These are phyloP conservation scores for Pichia sp. DNA, from an alignment of 1,139 yeast species.

Conservation along the genomic window DNA sequence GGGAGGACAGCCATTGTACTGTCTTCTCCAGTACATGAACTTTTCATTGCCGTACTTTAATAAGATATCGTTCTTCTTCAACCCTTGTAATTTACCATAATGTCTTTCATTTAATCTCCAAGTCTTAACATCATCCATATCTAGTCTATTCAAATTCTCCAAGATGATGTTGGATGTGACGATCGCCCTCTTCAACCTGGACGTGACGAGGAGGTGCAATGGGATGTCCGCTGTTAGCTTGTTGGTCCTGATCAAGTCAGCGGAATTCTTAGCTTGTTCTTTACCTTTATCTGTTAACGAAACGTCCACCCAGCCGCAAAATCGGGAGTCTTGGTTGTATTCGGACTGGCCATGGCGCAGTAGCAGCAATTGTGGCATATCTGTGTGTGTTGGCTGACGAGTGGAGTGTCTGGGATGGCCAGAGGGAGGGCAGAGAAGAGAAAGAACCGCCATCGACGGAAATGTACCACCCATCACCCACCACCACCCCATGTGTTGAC, in stretches of 20 bases:
- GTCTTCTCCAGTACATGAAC: conserved; percentile 67
- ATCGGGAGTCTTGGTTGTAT: conserved; percentile 66
- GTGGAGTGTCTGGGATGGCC: too few relatives aligned
- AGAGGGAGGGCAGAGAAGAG: too few relatives aligned
- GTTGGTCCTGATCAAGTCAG: conserved; percentile 43
- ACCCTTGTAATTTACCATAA: conserved; percentile 77
- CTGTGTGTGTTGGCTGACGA: too few relatives aligned
- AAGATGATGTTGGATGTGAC: conserved; percentile 64
- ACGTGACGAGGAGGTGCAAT: conserved; percentile 62
- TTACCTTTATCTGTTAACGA: conserved; percentile 60
- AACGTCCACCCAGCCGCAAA: conserved; percentile 87
- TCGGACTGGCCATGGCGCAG: conserved; percentile 77
- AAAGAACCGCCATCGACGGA: too few relatives aligned
- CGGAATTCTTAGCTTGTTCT: conserved; percentile 61
- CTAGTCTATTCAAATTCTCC: conserved; percentile 42
- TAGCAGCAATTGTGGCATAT: conserved; percentile 39
- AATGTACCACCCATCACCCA: too few relatives aligned
- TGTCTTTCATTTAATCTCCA: conserved; percentile 83
- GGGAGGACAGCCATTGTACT: conserved; percentile 71
- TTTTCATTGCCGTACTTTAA: conserved; percentile 54
- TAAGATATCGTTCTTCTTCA: conserved; percentile 53
- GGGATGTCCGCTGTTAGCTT: conserved; percentile 30
- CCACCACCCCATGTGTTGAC: too few relatives aligned
- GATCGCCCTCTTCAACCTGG: conserved; percentile 62
- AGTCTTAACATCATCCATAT: conserved; percentile 49